phyloP scores from a whole-genome alignment of 2,329 filamentous ascomycete species.

The Zalaria obscura region DNA sequence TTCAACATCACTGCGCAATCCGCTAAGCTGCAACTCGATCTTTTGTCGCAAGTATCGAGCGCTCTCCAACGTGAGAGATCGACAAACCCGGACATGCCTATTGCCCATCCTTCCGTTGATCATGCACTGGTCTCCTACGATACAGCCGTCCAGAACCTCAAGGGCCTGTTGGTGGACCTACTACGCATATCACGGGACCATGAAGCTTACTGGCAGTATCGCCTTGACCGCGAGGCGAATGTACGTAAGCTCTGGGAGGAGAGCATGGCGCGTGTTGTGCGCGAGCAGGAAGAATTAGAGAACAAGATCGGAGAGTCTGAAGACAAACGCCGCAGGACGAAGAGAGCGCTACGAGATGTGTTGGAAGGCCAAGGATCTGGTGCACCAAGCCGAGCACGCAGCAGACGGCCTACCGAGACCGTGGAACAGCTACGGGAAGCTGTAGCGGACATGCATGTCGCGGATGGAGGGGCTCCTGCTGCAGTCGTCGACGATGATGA shows the following conservation, averaged over 20 bases:
- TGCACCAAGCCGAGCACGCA: slow-evolving; percentile 6
- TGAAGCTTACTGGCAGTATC: slow-evolving; percentile 93
- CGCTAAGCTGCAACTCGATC: slow-evolving; percentile 80
- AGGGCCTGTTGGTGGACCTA: slow-evolving; percentile 70
- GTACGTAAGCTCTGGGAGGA: slow-evolving; percentile 97
- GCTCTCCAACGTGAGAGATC: slow-evolving; percentile 60
- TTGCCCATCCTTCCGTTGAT: slow-evolving; percentile 63
- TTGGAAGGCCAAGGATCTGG: slow-evolving; percentile 41
- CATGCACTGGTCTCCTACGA: slow-evolving; percentile 80
- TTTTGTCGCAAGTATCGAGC: slow-evolving; percentile 72
- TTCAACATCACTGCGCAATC: slow-evolving; percentile 97
- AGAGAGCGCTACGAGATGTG: slow-evolving; percentile 75
- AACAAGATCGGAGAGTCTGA: slow-evolving; percentile 79
- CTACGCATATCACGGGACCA: slow-evolving; percentile 86
- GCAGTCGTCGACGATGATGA: background rate
- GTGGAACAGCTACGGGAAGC: slow-evolving; percentile 5
- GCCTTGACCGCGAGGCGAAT: slow-evolving; percentile 78
- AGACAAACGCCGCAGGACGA: slow-evolving; percentile 76
- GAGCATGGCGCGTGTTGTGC: slow-evolving; percentile 93
- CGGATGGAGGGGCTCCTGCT: slow-evolving; percentile 3
- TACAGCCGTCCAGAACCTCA: slow-evolving; percentile 74
- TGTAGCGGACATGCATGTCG: slow-evolving; percentile 5
- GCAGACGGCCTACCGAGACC: slow-evolving; percentile 5
- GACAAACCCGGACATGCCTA: slow-evolving; percentile 52
- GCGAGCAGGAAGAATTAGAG: slow-evolving; percentile 84